A percentile compares a stretch with the other conserved stretches of the same genome.
Evolutionary conservation across 2,329 filamentous ascomycete species (phyloP).

Genomic region (Verticillium isaacii): DNA sequence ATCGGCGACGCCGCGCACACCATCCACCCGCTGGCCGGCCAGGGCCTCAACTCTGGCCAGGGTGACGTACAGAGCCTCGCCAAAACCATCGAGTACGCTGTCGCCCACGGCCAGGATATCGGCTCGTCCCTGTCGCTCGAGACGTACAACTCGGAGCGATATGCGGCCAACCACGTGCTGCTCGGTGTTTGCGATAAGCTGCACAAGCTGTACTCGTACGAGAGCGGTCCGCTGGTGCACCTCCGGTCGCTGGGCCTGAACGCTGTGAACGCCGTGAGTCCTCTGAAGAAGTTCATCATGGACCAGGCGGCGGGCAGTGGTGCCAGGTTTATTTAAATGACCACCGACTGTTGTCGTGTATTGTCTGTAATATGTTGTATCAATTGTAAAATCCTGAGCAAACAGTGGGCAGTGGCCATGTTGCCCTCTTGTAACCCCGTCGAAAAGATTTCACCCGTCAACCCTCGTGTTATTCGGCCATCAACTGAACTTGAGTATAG

Average conservation of each 20-base stretch:
- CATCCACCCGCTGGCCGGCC: constrained; percentile 88
- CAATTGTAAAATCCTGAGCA: constrained; percentile 4
- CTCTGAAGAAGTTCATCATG: constrained; percentile 86
- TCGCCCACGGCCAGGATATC: constrained; percentile 81
- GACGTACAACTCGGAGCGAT: constrained; percentile 74
- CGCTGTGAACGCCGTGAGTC: constrained; percentile 68
- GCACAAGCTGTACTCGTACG: constrained; percentile 85
- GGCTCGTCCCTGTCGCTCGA: constrained; percentile 76
- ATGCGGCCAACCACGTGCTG: constrained; percentile 74
- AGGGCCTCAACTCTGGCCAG: constrained; percentile 90
- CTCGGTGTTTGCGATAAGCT: constrained; percentile 82
- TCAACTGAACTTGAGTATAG: background rate
- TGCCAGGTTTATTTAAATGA: constrained; percentile 32
- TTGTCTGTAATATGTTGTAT: background rate
- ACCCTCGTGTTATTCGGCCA: no score
- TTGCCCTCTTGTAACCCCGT: no score
- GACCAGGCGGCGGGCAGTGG: constrained; percentile 57
- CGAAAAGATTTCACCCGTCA: no score
- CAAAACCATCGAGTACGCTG: constrained; percentile 68
- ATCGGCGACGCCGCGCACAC: constrained; percentile 95
- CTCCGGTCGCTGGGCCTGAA: constrained; percentile 72
- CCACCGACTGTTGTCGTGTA: background rate
- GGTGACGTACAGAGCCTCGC: constrained; percentile 80
- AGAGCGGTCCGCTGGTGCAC: constrained; percentile 73
- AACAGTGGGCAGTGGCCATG: no score